Percentiles rank a stretch among this genome's conserved stretches.
These are phyloP conservation scores for Funneliformis caledonium DNA, from an alignment of 371 early-diverging fungal genomes.

Conservation along the genomic window DNA sequence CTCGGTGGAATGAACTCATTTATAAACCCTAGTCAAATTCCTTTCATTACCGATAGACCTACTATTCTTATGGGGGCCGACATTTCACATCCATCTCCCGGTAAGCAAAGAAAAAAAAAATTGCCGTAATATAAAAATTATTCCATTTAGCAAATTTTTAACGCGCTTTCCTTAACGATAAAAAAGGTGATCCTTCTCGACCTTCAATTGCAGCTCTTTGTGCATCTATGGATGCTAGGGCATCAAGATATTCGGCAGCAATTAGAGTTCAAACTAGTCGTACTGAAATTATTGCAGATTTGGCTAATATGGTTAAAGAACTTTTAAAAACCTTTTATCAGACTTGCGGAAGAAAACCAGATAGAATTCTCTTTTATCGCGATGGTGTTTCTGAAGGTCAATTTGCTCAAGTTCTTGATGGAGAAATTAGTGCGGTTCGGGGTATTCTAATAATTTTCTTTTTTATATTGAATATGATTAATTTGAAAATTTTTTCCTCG, in stretches of 20 bases:
- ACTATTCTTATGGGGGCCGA: constrained; percentile 96
- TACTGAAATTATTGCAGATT: constrained; percentile 81
- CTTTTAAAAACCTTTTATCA: constrained; percentile 80
- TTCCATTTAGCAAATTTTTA: background rate
- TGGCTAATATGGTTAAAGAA: constrained; percentile 72
- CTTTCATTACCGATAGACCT: constrained; percentile 72
- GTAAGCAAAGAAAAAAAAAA: constrained; percentile 42
- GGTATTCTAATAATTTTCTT: constrained; percentile 44
- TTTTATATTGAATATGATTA: background rate
- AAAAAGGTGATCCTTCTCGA: constrained; percentile 56
- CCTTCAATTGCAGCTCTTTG: constrained; percentile 91
- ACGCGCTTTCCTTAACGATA: background rate
- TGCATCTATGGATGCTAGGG: constrained; percentile 84
- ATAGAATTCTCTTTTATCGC: constrained; percentile 87
- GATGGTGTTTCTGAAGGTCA: constrained; percentile 75
- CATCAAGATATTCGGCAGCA: constrained; percentile 81
- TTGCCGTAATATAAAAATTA: background rate
- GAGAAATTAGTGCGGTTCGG: constrained; percentile 57
- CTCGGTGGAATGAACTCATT: constrained; percentile 80
- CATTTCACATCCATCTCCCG: constrained; percentile 89
- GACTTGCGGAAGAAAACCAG: constrained; percentile 72
- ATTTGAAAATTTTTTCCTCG: background rate
- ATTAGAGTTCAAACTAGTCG: constrained; percentile 87
- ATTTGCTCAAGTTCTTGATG: constrained; percentile 57
- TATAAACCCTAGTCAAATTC: constrained; percentile 53